A percentile compares a stretch with the other conserved stretches of the same genome.
Evolutionary conservation across 495 filamentous ascomycete species (phyloP).

Genomic region (Podospora pseudopauciseta): DNA sequence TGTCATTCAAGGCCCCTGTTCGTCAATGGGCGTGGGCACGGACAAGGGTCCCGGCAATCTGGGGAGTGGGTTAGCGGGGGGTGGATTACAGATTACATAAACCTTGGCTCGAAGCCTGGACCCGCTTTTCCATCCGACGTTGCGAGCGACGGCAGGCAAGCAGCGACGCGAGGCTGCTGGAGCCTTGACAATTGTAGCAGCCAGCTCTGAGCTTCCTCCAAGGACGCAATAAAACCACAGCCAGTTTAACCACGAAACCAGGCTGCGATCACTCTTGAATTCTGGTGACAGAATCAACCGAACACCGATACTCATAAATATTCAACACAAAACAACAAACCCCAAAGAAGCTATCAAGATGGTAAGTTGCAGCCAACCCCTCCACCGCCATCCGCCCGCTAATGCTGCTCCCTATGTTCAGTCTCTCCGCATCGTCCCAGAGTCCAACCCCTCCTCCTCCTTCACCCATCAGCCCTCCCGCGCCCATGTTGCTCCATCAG

Average conservation of each 20-base stretch:
- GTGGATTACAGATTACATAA: neutral
- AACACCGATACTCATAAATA: too few species aligned
- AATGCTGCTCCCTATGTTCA: constrained; percentile 32
- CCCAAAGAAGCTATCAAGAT: constrained; percentile 37
- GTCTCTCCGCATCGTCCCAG: constrained; percentile 86
- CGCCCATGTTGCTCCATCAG: constrained; percentile 73
- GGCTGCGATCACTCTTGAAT: neutral
- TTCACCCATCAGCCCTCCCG: constrained; percentile 53
- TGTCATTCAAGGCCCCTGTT: neutral
- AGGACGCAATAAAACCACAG: constrained; percentile 11
- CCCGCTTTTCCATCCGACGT: neutral
- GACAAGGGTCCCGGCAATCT: neutral
- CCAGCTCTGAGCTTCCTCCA: constrained; percentile 12
- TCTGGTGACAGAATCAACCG: neutral
- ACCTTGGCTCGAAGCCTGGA: neutral
- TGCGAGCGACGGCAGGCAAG: neutral
- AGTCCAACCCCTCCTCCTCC: constrained; percentile 54
- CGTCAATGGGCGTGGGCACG: too few species aligned
- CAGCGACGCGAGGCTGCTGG: constrained; percentile 38
- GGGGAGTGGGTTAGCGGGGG: neutral
- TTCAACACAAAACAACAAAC: neutral
- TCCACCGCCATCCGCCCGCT: neutral
- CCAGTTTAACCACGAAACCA: constrained; percentile 2
- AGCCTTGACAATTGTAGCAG: constrained; percentile 35
- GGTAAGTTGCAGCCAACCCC: constrained; percentile 36